A percentile compares a stretch with the other conserved stretches of the same genome.
These are phyloP conservation scores for Phylloporus scabripes DNA, from an alignment of 768 basidiomycete genomes.

Conservation along the genomic window DNA sequence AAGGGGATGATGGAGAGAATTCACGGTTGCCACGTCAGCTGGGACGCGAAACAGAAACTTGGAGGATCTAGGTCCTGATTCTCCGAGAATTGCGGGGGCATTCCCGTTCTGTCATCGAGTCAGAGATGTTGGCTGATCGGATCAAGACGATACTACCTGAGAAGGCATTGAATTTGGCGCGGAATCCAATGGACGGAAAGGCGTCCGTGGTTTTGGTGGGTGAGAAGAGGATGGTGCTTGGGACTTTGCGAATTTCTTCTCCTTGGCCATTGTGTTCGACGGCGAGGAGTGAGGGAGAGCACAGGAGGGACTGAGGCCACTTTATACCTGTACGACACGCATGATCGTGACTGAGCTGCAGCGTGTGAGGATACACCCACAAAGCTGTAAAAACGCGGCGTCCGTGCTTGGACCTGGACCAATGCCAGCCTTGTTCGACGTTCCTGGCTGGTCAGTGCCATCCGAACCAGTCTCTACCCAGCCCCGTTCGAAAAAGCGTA, in stretches of 20 bases:
- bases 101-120: slow-evolving; percentile 14
- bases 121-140: slow-evolving; percentile 7
- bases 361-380: slow-evolving; percentile 14
- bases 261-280: not conserved
- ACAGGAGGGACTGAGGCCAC: not conserved
- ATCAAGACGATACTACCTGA: slow-evolving; percentile 11
- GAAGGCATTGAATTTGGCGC: slow-evolving; percentile 2
- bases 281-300: not conserved
- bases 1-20: slow-evolving; percentile 1
- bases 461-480: slow-evolving; percentile 36
- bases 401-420: slow-evolving; percentile 11
- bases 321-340: slow-evolving; percentile 20
- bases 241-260: slow-evolving; percentile 12
- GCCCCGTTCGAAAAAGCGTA: slow-evolving; percentile 40
- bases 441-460: slow-evolving; percentile 64
- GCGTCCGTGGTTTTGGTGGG: no score
- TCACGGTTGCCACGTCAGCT: slow-evolving; percentile 14
- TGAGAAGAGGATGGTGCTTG: slow-evolving; percentile 5
- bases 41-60: slow-evolving; percentile 6
- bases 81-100: slow-evolving; percentile 3
- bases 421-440: slow-evolving; percentile 47
- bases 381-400: slow-evolving; percentile 13
- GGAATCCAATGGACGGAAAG: slow-evolving; percentile 2
- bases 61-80: slow-evolving; percentile 6
- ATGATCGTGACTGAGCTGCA: slow-evolving; percentile 4